A percentile compares a stretch with the other conserved stretches of the same genome.
phyloP scores from a whole-genome alignment of 306 rosid genomes.

The Inga oerstediana region DNA sequence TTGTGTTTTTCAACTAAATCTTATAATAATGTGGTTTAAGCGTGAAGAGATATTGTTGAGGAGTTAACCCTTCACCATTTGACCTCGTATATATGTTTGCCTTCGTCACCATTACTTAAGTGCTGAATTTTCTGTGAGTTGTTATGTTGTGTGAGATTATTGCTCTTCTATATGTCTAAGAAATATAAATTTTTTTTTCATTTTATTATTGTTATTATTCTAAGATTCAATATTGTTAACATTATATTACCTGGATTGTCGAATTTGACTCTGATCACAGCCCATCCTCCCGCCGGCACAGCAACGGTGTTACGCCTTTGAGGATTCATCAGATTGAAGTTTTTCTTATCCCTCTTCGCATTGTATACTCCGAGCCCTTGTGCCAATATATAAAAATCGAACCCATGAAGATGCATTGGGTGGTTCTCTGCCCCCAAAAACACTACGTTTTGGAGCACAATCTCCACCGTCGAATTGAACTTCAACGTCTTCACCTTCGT shows the following conservation, averaged over 20 bases:
- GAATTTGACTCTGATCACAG: conserved; percentile 52
- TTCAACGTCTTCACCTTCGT: conserved; percentile 62
- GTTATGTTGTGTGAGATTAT: too few relatives aligned
- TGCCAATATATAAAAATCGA: conserved; percentile 63
- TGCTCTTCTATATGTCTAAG: too few relatives aligned
- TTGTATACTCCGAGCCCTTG: conserved; percentile 74
- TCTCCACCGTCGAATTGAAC: conserved; percentile 61
- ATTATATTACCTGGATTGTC: conserved; percentile 37
- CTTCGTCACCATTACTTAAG: too few relatives aligned
- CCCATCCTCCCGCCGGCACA: conserved; percentile 74
- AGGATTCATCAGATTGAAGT: conserved; percentile 58
- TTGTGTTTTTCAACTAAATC: too few relatives aligned
- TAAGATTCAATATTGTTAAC: background rate
- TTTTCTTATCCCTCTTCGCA: conserved; percentile 22
- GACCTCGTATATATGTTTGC: too few relatives aligned
- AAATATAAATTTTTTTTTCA: too few relatives aligned
- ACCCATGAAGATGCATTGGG: conserved; percentile 67
- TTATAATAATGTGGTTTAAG: too few relatives aligned
- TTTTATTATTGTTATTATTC: too few relatives aligned
- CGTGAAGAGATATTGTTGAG: too few relatives aligned
- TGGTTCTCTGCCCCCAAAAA: conserved; percentile 46
- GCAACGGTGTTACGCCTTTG: conserved; percentile 64
- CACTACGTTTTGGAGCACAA: conserved; percentile 60
- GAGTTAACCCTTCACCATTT: background rate
- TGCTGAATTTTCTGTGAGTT: too few relatives aligned